Conservation (phyloP, 192 early-diverging fungal species). For the Entomortierella beljakovae region DNA sequence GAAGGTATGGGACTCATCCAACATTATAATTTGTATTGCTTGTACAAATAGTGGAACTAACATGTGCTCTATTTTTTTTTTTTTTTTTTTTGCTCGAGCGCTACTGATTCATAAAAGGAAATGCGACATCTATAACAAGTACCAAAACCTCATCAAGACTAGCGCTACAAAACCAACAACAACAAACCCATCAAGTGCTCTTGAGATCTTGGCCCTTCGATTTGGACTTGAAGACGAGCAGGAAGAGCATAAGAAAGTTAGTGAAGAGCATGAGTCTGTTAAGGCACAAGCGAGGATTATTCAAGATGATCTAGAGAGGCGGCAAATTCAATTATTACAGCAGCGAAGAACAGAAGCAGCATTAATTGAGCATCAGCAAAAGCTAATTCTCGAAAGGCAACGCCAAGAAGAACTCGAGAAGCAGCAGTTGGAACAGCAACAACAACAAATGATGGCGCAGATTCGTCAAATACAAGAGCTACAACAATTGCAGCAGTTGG, state of each 20-base stretch:
- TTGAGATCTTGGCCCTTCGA: conserved; percentile 29
- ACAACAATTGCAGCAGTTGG: conserved; percentile 16
- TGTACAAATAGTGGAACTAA: conserved; percentile 17
- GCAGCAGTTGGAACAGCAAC: conserved; percentile 9
- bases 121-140: conserved; percentile 10
- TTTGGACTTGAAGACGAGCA: conserved; percentile 23
- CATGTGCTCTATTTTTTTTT: no score
- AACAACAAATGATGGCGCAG: conserved; percentile 19
- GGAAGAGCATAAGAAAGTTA: conserved; percentile 6
- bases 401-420: conserved; percentile 32
- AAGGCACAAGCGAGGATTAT: conserved; percentile 8
- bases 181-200: conserved; percentile 19
- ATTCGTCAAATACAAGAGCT: conserved; percentile 21
- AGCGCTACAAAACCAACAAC: conserved; percentile 14
- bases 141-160: conserved; percentile 12
- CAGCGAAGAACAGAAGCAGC: conserved; percentile 31
- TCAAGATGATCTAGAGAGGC: conserved; percentile 28
- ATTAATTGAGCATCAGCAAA: conserved; percentile 45
- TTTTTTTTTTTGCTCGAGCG: conserved; percentile 8
- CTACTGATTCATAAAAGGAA: conserved; percentile 18
- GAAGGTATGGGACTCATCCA: conserved; percentile 9
- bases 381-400: conserved; percentile 31
- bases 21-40: not conserved
- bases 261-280: conserved; percentile 10
- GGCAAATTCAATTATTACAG: conserved; percentile 12